Evolutionary conservation across 148 eudicot species (phyloP).

Genomic region (Rhododendron ovatum): DNA sequence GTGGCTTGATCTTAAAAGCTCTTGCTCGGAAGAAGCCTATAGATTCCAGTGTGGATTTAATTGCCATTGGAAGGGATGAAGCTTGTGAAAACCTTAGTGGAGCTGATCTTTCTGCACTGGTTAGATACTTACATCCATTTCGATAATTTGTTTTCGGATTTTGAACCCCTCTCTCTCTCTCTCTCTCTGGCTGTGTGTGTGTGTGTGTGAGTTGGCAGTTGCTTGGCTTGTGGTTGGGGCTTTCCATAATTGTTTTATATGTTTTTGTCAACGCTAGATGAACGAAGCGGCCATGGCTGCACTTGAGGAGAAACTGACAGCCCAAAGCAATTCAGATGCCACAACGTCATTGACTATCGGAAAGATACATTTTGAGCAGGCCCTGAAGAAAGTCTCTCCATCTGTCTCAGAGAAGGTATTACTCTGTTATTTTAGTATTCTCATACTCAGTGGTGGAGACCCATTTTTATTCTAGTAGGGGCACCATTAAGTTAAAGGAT

Average conservation of each 20-base stretch:
- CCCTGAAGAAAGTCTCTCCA: slow-evolving; percentile 34
- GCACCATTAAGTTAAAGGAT: neutral
- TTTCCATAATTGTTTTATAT: neutral
- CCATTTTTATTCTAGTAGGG: neutral
- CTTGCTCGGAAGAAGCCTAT: slow-evolving; percentile 56
- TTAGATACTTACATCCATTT: slow-evolving; percentile 29
- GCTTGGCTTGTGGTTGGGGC: neutral
- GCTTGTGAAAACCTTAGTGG: slow-evolving; percentile 72
- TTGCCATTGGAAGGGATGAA: slow-evolving; percentile 46
- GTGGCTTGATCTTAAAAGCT: slow-evolving; percentile 74
- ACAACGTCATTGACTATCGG: slow-evolving; percentile 22
- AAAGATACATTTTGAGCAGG: slow-evolving; percentile 34
- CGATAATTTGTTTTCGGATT: neutral
- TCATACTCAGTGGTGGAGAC: neutral
- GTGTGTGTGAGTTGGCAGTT: neutral
- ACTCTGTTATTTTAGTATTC: neutral
- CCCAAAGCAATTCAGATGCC: slow-evolving; percentile 13
- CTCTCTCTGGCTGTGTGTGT: neutral
- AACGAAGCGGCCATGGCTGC: slow-evolving; percentile 81
- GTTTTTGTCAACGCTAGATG: slow-evolving; percentile 32
- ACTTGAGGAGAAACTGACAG: slow-evolving; percentile 44
- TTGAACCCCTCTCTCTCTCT: neutral
- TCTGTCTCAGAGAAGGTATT: slow-evolving; percentile 49
- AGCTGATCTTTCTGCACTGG: slow-evolving; percentile 86
- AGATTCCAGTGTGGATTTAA: slow-evolving; percentile 63